phyloP scores from a whole-genome alignment of 495 filamentous ascomycete genomes.

The Hypoxylon trugodes region DNA sequence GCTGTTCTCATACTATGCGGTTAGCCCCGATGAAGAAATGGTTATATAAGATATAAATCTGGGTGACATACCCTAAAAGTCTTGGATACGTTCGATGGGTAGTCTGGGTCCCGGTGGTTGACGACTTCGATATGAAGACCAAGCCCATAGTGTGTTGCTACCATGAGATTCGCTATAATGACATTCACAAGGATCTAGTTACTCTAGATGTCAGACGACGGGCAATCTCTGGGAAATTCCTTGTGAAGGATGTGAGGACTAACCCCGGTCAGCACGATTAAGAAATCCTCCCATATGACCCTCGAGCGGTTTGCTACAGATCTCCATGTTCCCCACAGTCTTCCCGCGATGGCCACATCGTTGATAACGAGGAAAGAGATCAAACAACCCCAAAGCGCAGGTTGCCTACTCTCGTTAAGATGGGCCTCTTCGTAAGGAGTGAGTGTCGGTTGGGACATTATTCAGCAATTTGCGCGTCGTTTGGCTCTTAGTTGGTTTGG shows the following conservation, averaged over 20 bases:
- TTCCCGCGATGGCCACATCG: constrained; percentile 31
- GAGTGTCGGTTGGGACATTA: constrained; percentile 20
- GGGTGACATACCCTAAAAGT: constrained; percentile 33
- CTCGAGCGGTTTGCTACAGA: constrained; percentile 27
- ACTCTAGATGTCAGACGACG: not conserved
- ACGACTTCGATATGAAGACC: constrained; percentile 43
- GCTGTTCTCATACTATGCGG: constrained; percentile 12
- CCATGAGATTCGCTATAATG: constrained; percentile 40
- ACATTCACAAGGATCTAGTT: constrained; percentile 34
- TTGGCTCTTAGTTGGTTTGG: not conserved
- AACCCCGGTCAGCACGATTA: constrained; percentile 36
- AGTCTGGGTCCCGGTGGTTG: constrained; percentile 35
- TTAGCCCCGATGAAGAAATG: constrained; percentile 3
- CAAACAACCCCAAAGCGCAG: constrained; percentile 35
- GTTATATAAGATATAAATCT: not conserved
- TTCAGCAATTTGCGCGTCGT: not conserved
- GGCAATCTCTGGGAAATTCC: not conserved
- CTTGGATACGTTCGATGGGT: constrained; percentile 36
- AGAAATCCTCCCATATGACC: constrained; percentile 31
- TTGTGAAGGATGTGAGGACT: constrained; percentile 7
- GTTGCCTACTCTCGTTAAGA: constrained; percentile 27
- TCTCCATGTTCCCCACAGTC: constrained; percentile 40
- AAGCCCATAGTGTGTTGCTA: constrained; percentile 44
- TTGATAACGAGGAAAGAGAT: constrained; percentile 35
- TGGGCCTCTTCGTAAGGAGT: constrained; percentile 23